Conservation (phyloP, 2,329 filamentous ascomycete species). For the Raffaelea ambrosiae region DNA sequence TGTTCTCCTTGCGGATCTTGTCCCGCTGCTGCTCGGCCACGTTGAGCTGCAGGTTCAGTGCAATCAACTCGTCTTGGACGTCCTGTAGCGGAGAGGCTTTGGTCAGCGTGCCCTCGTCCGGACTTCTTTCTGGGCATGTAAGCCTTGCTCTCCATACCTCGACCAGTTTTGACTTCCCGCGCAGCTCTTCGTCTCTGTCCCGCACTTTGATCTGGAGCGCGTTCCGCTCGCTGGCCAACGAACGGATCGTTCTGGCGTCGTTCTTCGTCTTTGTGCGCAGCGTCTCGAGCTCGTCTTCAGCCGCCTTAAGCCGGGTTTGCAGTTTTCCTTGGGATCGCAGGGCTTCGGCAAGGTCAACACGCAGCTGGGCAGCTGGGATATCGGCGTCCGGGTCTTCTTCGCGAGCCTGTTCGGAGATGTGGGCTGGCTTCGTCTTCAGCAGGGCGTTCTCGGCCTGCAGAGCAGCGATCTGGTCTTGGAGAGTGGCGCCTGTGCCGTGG, state of each 20-base stretch:
- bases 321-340: conserved; percentile 65
- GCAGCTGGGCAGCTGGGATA: conserved; percentile 38
- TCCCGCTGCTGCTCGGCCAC: conserved; percentile 70
- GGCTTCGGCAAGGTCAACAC: conserved; percentile 66
- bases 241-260: conserved; percentile 53
- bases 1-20: conserved; percentile 72
- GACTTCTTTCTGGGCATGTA: conserved; percentile 5
- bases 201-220: conserved; percentile 57
- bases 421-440: conserved; percentile 5
- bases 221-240: conserved; percentile 54
- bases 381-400: conserved; percentile 17
- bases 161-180: conserved; percentile 73
- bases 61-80: conserved; percentile 88
- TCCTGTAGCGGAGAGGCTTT: conserved; percentile 31
- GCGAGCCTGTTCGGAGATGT: background rate
- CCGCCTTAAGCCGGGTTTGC: conserved; percentile 52
- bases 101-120: background rate
- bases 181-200: conserved; percentile 79
- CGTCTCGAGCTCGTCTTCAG: conserved; percentile 51
- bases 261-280: conserved; percentile 50
- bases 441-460: conserved; percentile 47
- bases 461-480: conserved; percentile 58
- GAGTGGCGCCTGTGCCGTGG: conserved; percentile 45
- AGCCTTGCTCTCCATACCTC: conserved; percentile 41
- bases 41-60: conserved; percentile 78